These are phyloP conservation scores for Rhodamnia argentea DNA, from an alignment of 345 rosid species.

Conservation along the genomic window DNA sequence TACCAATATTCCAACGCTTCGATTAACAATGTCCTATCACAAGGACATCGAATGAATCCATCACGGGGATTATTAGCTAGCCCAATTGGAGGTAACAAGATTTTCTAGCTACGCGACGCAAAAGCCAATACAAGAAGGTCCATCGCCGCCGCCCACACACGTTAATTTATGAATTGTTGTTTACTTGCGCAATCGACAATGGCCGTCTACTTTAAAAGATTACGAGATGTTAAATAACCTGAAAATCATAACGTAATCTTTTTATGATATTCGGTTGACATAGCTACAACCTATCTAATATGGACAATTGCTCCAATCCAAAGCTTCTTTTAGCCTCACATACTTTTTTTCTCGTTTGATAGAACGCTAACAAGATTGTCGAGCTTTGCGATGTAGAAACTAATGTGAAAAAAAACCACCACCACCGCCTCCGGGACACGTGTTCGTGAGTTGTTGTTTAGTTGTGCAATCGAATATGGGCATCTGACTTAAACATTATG, in stretches of 20 bases:
- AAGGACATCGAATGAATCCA: accelerated
- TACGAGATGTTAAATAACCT: neutral
- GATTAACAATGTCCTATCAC: neutral
- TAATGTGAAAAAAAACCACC: accelerated
- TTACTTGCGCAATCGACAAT: neutral
- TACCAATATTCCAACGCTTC: neutral
- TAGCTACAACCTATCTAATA: neutral
- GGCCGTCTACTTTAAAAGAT: neutral
- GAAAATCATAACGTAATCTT: neutral
- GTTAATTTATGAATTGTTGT: neutral
- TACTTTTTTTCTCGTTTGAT: neutral
- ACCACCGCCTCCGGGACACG: accelerated
- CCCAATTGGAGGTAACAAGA: neutral
- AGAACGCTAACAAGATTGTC: neutral
- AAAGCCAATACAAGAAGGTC: neutral
- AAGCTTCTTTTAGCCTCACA: neutral
- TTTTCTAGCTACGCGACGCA: neutral
- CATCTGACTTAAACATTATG: too few relatives aligned
- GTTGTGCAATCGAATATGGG: neutral
- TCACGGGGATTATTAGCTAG: neutral
- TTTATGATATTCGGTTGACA: neutral
- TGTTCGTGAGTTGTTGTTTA: too few relatives aligned
- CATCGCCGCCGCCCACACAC: neutral
- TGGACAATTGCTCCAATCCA: neutral
- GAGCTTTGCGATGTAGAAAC: neutral